Conservation (phyloP, 2,329 filamentous ascomycete species). For the Curvularia eragrostidis region DNA sequence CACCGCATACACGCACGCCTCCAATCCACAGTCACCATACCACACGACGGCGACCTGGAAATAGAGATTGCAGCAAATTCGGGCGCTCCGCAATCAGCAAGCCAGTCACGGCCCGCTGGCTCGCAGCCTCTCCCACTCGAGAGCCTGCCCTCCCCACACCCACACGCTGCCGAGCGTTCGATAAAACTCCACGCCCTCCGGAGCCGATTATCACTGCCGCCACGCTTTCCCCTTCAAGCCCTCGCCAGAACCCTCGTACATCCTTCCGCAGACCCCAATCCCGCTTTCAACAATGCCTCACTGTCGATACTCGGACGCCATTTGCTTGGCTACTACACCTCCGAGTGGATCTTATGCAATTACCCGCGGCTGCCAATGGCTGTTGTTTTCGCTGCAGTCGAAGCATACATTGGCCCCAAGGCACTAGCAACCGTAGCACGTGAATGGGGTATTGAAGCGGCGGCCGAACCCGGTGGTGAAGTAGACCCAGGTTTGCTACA, state of each 20-base stretch:
- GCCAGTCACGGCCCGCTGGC: constrained; percentile 11
- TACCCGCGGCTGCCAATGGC: constrained; percentile 90
- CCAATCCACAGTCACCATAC: constrained; percentile 29
- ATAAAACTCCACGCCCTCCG: constrained; percentile 93
- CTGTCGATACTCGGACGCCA: constrained; percentile 82
- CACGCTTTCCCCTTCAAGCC: constrained; percentile 82
- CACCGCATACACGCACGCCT: constrained; percentile 38
- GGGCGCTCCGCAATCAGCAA: constrained; percentile 8
- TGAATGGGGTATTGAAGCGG: constrained; percentile 91
- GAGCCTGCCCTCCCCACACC: constrained; percentile 73
- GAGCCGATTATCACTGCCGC: constrained; percentile 82
- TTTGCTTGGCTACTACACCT: constrained; percentile 85
- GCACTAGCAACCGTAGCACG: constrained; percentile 75
- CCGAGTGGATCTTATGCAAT: constrained; percentile 85
- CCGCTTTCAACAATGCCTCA: constrained; percentile 86
- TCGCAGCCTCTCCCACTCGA: constrained; percentile 33
- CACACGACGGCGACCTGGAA: constrained; percentile 18
- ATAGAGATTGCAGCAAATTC: constrained; percentile 23
- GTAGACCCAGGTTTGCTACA: constrained; percentile 92
- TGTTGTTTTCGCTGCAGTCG: constrained; percentile 86
- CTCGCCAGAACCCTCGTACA: constrained; percentile 87
- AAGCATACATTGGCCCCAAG: constrained; percentile 79
- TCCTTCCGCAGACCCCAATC: constrained; percentile 78
- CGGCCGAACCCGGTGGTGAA: constrained; percentile 85
- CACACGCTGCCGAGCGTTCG: constrained; percentile 71